Percentiles rank a stretch among this genome's conserved stretches.
Conservation (phyloP, 1,139 yeast species). For the Schwanniomyces etchellsii region DNA sequence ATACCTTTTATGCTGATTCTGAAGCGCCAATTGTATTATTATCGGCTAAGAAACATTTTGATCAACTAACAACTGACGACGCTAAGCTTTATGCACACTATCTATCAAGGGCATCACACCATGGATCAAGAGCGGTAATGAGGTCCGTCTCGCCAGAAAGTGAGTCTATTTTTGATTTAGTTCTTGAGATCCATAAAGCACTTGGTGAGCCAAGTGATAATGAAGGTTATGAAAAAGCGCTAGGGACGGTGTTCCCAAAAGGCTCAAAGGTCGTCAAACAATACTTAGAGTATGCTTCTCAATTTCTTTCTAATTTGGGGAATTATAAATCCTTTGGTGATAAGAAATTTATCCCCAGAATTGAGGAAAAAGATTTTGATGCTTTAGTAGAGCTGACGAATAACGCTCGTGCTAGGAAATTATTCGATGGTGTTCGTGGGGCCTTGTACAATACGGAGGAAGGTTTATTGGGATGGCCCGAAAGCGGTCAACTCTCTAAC, state of each 20-base stretch:
- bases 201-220: slow-evolving; percentile 40
- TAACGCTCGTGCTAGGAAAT: slow-evolving; percentile 22
- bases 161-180: slow-evolving; percentile 66
- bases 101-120: slow-evolving; percentile 75
- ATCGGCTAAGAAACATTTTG: slow-evolving; percentile 41
- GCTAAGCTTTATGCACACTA: slow-evolving; percentile 70
- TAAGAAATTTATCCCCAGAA: slow-evolving; percentile 70
- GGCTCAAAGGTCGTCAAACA: slow-evolving; percentile 25
- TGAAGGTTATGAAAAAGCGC: slow-evolving; percentile 35
- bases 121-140: slow-evolving; percentile 73
- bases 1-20: slow-evolving; percentile 30
- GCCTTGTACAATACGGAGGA: slow-evolving; percentile 47
- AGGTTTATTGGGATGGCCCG: slow-evolving; percentile 71
- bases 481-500: slow-evolving; percentile 65
- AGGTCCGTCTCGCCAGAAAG: slow-evolving; percentile 84
- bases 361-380: slow-evolving; percentile 44
- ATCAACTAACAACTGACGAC: slow-evolving; percentile 26
- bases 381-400: slow-evolving; percentile 33
- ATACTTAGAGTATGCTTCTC: slow-evolving; percentile 75
- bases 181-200: slow-evolving; percentile 49
- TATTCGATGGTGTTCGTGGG: slow-evolving; percentile 39
- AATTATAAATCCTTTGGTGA: slow-evolving; percentile 90
- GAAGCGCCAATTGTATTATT: slow-evolving; percentile 40
- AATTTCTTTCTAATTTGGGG: slow-evolving; percentile 75
- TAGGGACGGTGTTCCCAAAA: slow-evolving; percentile 16